phyloP scores from a whole-genome alignment of 805 yeast genomes.

The Kazachstania psychrophila region DNA sequence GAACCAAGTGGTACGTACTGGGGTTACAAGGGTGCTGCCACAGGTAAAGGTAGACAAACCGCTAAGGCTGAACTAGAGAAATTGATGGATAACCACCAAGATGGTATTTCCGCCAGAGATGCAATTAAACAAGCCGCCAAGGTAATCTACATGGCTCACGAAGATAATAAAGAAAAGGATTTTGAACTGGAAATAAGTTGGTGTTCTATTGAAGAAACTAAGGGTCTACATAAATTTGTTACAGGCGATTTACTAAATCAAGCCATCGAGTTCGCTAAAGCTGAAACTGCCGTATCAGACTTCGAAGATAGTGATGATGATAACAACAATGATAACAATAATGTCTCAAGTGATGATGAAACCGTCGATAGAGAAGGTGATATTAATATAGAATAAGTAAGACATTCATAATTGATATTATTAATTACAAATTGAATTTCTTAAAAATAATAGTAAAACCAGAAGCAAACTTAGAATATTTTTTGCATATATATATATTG shows the following conservation, averaged over 20 bases:
- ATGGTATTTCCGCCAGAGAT: slow-evolving; percentile 60
- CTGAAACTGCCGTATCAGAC: slow-evolving; percentile 42
- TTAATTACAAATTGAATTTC: background rate
- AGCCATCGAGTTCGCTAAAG: slow-evolving; percentile 77
- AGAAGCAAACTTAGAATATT: background rate
- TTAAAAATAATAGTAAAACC: background rate
- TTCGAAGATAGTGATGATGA: slow-evolving; percentile 18
- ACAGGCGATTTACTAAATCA: slow-evolving; percentile 73
- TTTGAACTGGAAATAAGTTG: slow-evolving; percentile 92
- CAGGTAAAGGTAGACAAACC: slow-evolving; percentile 97
- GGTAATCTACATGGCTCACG: slow-evolving; percentile 89
- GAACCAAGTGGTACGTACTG: slow-evolving; percentile 96
- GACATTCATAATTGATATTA: background rate
- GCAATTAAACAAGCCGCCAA: slow-evolving; percentile 92
- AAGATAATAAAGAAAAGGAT: slow-evolving; percentile 94
- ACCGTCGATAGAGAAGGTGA: slow-evolving; percentile 13
- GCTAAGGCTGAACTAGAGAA: slow-evolving; percentile 96
- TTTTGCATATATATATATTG: too few relatives aligned
- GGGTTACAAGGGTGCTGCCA: slow-evolving; percentile 97
- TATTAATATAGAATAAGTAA: slow-evolving; percentile 2
- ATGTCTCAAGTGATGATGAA: slow-evolving; percentile 4
- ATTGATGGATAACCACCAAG: slow-evolving; percentile 33
- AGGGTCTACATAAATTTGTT: slow-evolving; percentile 69
- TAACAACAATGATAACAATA: slow-evolving; percentile 18
- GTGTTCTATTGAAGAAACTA: slow-evolving; percentile 69